Conservation (phyloP, 345 rosid genomes). For the Odontarrhena argentea region DNA sequence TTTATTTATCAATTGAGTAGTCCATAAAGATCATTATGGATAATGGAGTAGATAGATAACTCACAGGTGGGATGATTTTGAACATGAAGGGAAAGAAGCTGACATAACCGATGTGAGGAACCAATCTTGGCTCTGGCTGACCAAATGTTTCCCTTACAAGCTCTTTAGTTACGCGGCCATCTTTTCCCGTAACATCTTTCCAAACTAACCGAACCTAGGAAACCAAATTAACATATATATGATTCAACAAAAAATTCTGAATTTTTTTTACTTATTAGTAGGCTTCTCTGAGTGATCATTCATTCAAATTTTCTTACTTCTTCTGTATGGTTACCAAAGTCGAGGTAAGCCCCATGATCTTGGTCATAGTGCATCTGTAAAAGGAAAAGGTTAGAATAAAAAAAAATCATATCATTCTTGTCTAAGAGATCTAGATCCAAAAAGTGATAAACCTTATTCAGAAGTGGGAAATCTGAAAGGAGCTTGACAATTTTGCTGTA, state of each 20-base stretch:
- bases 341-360: constrained; percentile 75
- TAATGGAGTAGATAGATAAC: constrained; percentile 35
- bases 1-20: neutral
- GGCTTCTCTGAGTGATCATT: constrained; percentile 7
- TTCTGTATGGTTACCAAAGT: constrained; percentile 92
- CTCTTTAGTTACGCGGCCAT: constrained; percentile 54
- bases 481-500: constrained; percentile 59
- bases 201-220: constrained; percentile 73
- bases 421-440: neutral
- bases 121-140: constrained; percentile 66
- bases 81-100: constrained; percentile 93
- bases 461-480: constrained; percentile 74
- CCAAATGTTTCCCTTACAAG: constrained; percentile 77
- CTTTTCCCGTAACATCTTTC: constrained; percentile 59
- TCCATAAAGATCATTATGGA: neutral
- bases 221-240: constrained; percentile 25
- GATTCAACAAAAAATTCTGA: neutral
- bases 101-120: constrained; percentile 90
- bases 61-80: constrained; percentile 84
- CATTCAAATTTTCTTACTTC: constrained; percentile 48
- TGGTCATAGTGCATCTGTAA: constrained; percentile 86
- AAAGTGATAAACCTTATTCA: constrained; percentile 67
- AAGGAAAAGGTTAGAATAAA: neutral
- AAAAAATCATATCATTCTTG: neutral
- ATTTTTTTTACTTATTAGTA: neutral